Evolutionary conservation across 371 early-diverging fungal genomes (phyloP).

Genomic region (Chytridiales sp.): DNA sequence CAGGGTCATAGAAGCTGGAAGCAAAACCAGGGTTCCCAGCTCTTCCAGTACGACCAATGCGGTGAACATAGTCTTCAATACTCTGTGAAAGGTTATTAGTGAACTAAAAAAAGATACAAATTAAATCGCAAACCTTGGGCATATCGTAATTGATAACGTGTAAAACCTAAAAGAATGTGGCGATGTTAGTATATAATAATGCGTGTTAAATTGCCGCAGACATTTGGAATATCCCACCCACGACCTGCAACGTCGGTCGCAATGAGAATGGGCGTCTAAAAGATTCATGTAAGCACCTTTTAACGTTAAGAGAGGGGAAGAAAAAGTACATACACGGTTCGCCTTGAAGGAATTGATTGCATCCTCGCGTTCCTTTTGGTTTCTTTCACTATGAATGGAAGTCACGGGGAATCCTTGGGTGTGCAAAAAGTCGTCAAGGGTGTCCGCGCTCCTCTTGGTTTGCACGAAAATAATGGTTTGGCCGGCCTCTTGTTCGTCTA

Average conservation of each 20-base stretch:
- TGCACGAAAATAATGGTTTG: constrained; percentile 83
- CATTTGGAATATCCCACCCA: constrained; percentile 78
- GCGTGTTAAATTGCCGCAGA: constrained; percentile 8
- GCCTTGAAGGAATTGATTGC: constrained; percentile 44
- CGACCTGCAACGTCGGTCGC: constrained; percentile 62
- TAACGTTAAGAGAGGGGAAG: too few species aligned
- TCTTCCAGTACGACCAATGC: constrained; percentile 78
- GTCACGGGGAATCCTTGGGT: constrained; percentile 65
- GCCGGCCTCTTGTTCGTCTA: constrained; percentile 37
- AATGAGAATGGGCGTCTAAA: constrained; percentile 45
- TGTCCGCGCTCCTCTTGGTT: constrained; percentile 72
- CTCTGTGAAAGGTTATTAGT: too few species aligned
- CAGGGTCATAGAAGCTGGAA: constrained; percentile 66
- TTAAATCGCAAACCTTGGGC: constrained; percentile 53
- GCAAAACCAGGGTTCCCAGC: constrained; percentile 72
- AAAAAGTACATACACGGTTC: too few species aligned
- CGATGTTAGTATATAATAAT: too few species aligned
- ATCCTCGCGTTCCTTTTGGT: constrained; percentile 51
- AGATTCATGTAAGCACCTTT: too few species aligned
- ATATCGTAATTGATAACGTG: constrained; percentile 87
- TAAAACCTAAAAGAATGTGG: too few species aligned
- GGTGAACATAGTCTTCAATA: constrained; percentile 83
- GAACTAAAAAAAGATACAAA: too few species aligned
- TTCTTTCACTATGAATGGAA: constrained; percentile 74
- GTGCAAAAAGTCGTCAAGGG: constrained; percentile 63